phyloP scores from a whole-genome alignment of 768 basidiomycete genomes.

The Collybiopsis confluens region DNA sequence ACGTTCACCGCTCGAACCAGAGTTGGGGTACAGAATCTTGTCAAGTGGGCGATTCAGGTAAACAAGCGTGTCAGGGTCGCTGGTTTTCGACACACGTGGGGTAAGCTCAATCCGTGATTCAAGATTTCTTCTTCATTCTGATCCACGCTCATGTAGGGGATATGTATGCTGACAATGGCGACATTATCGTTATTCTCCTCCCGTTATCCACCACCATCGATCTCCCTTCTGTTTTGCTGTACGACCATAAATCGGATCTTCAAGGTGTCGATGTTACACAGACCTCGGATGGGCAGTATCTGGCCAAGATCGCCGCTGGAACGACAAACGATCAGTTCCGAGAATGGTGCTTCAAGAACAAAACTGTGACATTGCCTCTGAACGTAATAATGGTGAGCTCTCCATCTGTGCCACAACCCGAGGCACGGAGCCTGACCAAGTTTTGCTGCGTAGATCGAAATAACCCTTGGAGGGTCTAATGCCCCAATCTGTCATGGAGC shows the following conservation, averaged over 20 bases:
- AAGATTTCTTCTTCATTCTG: no score
- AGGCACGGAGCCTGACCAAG: background rate
- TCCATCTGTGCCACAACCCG: background rate
- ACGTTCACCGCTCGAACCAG: background rate
- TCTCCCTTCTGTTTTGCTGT: background rate
- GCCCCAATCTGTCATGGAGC: slow-evolving; percentile 24
- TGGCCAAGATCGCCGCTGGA: slow-evolving; percentile 14
- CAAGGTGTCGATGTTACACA: background rate
- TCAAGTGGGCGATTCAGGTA: background rate
- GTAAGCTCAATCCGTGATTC: background rate
- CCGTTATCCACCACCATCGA: background rate
- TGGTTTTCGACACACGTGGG: background rate
- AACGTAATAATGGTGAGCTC: slow-evolving; percentile 20
- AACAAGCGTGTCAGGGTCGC: background rate
- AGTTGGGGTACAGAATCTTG: background rate
- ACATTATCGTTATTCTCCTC: background rate
- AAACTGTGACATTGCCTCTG: slow-evolving; percentile 18
- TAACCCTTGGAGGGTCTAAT: slow-evolving; percentile 23
- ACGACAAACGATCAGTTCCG: slow-evolving; percentile 24
- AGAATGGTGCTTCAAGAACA: slow-evolving; percentile 17
- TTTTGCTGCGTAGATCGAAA: slow-evolving; percentile 10
- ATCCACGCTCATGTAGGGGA: no score
- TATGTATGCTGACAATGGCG: background rate
- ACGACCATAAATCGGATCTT: background rate
- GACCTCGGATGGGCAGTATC: background rate